Base-by-base conservation (phyloP, 2,329 filamentous ascomycete species). In the Venturia effusa region DNA sequence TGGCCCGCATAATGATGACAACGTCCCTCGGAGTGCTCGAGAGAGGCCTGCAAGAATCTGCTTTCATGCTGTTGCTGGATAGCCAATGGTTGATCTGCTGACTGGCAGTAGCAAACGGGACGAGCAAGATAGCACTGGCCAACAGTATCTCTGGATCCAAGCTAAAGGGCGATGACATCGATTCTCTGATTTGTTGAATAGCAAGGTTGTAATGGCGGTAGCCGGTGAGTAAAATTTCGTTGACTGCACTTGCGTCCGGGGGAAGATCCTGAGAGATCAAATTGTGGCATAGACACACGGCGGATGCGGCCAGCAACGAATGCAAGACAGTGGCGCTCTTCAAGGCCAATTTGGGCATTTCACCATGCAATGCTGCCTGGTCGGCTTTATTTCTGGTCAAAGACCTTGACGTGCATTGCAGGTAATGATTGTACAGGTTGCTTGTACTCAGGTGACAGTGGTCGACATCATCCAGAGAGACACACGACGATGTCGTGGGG, bases 191-290 rank as follows among this genome's bases (percentile, higher is more conserved):
- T 30, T 64, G 62, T 61, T 68, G 65, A 54, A 60, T 66, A 6
- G 68, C 67, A 22, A 61, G 40, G 55, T 65, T 67, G 60, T 67
- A 66, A 45, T 66, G 65, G 19, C 59, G 65, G 39, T 67, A 69
- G 15, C 67, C 68, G 3, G 64, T 64, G 41, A 66, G 45, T 32
- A 68, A 54, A 10, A 65, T 24, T 45, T 65, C 37, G 39, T 62
- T 41, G 34, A 67, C 48, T 48, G 63, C 34, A 48, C 59, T 32
- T 55, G 60, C 30, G 5, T 65, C 54, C 15, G 64, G 55, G 13
- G 40, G n/a, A 17, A 61, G 39, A 27, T 66, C 43, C 59, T 63
- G 64, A 39, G 62, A 40, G 22, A 69, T 68, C 61, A 67, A 66
- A 59, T 66, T 64, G 34, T 66, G 66, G 24, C 59, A 61, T 34